phyloP scores from a whole-genome alignment of 2,329 filamentous ascomycete species.

The Paecilomyces formosus region DNA sequence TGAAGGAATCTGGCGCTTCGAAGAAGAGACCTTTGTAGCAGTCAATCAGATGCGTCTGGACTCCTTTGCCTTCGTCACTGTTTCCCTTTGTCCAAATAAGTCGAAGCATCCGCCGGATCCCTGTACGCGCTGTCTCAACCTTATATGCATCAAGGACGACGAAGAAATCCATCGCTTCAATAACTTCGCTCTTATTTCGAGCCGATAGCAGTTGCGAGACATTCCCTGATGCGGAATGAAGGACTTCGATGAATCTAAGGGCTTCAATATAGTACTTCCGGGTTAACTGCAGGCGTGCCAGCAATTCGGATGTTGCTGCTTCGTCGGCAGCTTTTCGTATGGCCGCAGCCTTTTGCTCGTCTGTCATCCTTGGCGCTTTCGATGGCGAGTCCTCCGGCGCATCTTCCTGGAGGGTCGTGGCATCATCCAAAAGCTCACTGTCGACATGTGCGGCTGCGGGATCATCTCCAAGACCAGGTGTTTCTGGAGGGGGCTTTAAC shows the following conservation, averaged over 20 bases:
- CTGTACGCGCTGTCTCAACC: conserved; percentile 83
- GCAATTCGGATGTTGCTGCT: conserved; percentile 78
- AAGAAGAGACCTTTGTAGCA: conserved; percentile 96
- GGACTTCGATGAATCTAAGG: conserved; percentile 82
- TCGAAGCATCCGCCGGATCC: conserved; percentile 90
- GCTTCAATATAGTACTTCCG: conserved; percentile 90
- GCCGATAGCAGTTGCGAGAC: conserved; percentile 86
- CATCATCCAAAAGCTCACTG: conserved; percentile 74
- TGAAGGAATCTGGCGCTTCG: conserved; percentile 84
- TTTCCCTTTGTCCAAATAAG: conserved; percentile 99
- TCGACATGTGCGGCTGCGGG: conserved; percentile 63
- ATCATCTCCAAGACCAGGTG: conserved; percentile 63
- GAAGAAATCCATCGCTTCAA: conserved; percentile 98
- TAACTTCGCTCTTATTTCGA: conserved; percentile 96
- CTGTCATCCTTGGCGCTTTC: conserved; percentile 62
- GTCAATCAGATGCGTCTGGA: conserved; percentile 93
- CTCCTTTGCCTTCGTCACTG: conserved; percentile 96
- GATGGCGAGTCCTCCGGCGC: conserved; percentile 59
- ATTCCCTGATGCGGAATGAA: conserved; percentile 72
- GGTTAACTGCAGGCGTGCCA: conserved; percentile 80
- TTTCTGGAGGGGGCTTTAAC: conserved; percentile 68
- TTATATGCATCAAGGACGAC: conserved; percentile 94
- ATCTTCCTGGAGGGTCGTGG: conserved; percentile 66
- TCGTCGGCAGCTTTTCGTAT: conserved; percentile 77
- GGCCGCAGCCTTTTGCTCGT: conserved; percentile 67